These are phyloP conservation scores for Alternaria triticina DNA, from an alignment of 2,329 filamentous ascomycete species.

Conservation along the genomic window DNA sequence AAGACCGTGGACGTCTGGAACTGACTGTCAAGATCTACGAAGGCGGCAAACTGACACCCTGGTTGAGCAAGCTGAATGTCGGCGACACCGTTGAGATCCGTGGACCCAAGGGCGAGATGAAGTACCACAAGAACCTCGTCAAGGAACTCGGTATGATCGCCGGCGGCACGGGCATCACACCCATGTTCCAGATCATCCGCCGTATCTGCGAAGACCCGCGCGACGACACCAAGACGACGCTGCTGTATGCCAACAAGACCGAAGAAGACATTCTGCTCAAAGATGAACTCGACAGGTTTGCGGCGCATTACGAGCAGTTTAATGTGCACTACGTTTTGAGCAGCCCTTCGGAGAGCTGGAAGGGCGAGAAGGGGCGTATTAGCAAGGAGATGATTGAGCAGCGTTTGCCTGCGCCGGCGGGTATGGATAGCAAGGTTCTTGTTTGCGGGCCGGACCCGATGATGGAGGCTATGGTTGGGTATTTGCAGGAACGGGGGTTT, in stretches of 20 bases:
- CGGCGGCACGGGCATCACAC: constrained; percentile 61
- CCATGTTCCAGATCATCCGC: constrained; percentile 68
- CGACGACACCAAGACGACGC: constrained; percentile 62
- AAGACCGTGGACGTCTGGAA: constrained; percentile 64
- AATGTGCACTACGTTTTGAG: constrained; percentile 62
- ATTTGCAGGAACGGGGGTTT: constrained; percentile 16
- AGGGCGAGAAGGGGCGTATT: constrained; percentile 7
- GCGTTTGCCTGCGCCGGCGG: constrained; percentile 39
- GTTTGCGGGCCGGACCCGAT: constrained; percentile 69
- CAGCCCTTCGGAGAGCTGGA: constrained; percentile 23
- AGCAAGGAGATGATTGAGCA: constrained; percentile 14
- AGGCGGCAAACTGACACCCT: constrained; percentile 57
- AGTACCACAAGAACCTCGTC: constrained; percentile 49
- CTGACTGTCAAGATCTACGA: constrained; percentile 61
- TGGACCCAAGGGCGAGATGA: constrained; percentile 65
- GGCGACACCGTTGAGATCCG: constrained; percentile 61
- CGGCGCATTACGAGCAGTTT: constrained; percentile 58
- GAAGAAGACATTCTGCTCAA: constrained; percentile 67
- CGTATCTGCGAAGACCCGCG: constrained; percentile 66
- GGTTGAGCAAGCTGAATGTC: constrained; percentile 55
- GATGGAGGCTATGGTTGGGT: constrained; percentile 12
- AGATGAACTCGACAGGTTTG: constrained; percentile 62
- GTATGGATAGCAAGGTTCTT: constrained; percentile 86
- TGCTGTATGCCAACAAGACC: constrained; percentile 66
- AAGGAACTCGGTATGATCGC: constrained; percentile 63